Percentiles rank a stretch among this genome's conserved stretches.
These are phyloP conservation scores for Aspergillus chevalieri DNA, from an alignment of 2,329 filamentous ascomycete species.

Conservation along the genomic window DNA sequence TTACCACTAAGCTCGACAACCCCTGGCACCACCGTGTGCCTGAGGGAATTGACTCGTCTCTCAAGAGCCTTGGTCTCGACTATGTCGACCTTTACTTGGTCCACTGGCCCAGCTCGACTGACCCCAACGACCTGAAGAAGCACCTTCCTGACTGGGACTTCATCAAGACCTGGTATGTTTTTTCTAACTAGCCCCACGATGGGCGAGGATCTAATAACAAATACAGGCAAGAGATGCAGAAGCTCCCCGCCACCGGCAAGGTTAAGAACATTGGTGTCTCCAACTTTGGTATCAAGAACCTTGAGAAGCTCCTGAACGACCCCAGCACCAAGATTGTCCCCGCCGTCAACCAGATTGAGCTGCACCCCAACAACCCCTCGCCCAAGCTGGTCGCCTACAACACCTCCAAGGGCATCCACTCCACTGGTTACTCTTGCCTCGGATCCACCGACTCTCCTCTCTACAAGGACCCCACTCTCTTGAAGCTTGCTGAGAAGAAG, in stretches of 20 bases:
- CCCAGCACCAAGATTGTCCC: constrained; percentile 50
- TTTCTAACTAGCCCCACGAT: constrained; percentile 45
- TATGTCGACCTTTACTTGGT: constrained; percentile 70
- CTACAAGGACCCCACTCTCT: constrained; percentile 49
- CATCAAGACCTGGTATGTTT: constrained; percentile 61
- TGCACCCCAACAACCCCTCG: constrained; percentile 64
- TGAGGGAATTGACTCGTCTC: constrained; percentile 55
- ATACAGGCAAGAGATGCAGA: constrained; percentile 47
- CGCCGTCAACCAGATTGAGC: constrained; percentile 50
- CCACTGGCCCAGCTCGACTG: constrained; percentile 58
- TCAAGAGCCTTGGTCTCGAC: constrained; percentile 59
- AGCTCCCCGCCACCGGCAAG: constrained; percentile 49
- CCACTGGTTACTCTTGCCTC: constrained; percentile 52
- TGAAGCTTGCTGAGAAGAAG: constrained; percentile 50
- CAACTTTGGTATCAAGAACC: constrained; percentile 76
- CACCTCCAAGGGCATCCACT: constrained; percentile 49
- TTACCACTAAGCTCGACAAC: constrained; percentile 66
- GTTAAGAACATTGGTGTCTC: constrained; percentile 77
- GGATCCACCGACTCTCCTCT: constrained; percentile 51
- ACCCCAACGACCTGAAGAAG: constrained; percentile 48
- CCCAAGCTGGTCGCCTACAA: constrained; percentile 50
- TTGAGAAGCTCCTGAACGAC: constrained; percentile 68
- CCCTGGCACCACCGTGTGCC: constrained; percentile 57
- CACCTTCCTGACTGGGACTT: constrained; percentile 74
- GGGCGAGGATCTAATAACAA: constrained; percentile 62